Conservation (phyloP, 768 basidiomycete species). For the Auricularia heimuer region DNA sequence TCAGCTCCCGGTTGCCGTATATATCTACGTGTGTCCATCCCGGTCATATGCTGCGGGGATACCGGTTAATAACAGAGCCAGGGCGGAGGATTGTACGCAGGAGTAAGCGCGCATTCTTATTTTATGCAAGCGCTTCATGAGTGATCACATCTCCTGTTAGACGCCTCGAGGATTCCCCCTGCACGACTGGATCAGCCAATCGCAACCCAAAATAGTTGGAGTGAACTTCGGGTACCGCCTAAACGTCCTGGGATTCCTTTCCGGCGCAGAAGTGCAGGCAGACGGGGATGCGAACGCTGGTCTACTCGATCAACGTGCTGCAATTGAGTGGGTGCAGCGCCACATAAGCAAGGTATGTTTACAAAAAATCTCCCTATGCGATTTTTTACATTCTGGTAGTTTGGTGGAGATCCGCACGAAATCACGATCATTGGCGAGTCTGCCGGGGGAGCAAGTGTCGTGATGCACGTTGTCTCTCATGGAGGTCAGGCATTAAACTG, state of each 20-base stretch:
- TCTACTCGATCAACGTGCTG: slow-evolving; percentile 32
- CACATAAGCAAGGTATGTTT: slow-evolving; percentile 18
- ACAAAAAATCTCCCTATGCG: not conserved
- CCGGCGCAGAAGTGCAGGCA: slow-evolving; percentile 21
- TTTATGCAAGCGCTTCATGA: not conserved
- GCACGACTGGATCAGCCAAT: slow-evolving; percentile 21
- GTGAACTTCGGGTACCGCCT: slow-evolving; percentile 27
- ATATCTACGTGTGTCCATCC: slow-evolving; percentile 27
- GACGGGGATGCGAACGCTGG: slow-evolving; percentile 33
- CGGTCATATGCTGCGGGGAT: no score
- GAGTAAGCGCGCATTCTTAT: slow-evolving; percentile 13
- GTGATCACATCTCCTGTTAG: no score
- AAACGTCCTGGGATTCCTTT: slow-evolving; percentile 23
- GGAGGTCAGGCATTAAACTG: slow-evolving; percentile 19
- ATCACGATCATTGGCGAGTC: slow-evolving; percentile 25
- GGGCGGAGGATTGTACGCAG: slow-evolving; percentile 34
- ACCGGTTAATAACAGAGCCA: slow-evolving; percentile 7
- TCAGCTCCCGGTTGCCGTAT: slow-evolving; percentile 33
- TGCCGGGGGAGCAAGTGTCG: slow-evolving; percentile 35
- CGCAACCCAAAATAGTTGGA: slow-evolving; percentile 35
- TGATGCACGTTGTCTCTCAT: slow-evolving; percentile 36
- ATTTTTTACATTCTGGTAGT: slow-evolving; percentile 7
- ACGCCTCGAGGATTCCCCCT: no score
- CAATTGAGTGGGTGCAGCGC: slow-evolving; percentile 31
- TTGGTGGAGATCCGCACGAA: slow-evolving; percentile 24